Evolutionary conservation across 1,139 yeast genomes (phyloP).

Genomic region (Scheffersomyces illinoinensis): DNA sequence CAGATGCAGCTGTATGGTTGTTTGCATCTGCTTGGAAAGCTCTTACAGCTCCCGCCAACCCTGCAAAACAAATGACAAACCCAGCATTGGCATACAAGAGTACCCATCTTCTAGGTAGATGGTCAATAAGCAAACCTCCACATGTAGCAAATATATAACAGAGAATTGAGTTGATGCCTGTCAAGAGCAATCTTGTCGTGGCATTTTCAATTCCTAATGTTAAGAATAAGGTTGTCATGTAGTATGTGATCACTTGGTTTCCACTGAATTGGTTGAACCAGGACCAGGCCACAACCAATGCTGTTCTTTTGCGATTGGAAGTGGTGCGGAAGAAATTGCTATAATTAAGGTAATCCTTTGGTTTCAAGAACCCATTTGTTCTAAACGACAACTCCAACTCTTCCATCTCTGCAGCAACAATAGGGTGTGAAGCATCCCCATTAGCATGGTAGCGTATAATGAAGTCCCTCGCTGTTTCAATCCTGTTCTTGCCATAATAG

Average conservation of each 20-base stretch:
- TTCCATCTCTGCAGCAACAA: constrained; percentile 18
- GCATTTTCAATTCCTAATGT: constrained; percentile 18
- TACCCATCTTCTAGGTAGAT: constrained; percentile 15
- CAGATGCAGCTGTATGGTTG: constrained; percentile 13
- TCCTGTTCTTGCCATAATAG: constrained; percentile 39
- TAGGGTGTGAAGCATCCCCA: constrained; percentile 17
- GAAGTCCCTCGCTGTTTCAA: constrained; percentile 34
- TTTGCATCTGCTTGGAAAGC: constrained; percentile 9
- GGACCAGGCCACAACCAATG: constrained; percentile 9
- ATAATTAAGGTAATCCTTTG: constrained; percentile 7
- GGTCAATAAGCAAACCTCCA: constrained; percentile 14
- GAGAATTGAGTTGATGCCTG: constrained; percentile 17
- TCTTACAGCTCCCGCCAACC: constrained; percentile 16
- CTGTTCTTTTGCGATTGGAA: not conserved
- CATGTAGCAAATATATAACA: constrained; percentile 15
- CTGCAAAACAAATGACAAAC: constrained; percentile 14
- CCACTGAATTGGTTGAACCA: constrained; percentile 20
- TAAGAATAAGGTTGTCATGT: constrained; percentile 18
- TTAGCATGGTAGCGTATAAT: constrained; percentile 22
- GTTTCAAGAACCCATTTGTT: constrained; percentile 1
- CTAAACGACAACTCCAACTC: constrained; percentile 12
- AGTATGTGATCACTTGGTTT: constrained; percentile 19
- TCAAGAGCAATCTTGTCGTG: constrained; percentile 17
- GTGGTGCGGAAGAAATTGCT: constrained; percentile 7
- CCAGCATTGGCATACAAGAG: constrained; percentile 19